Conservation (phyloP, 768 basidiomycete species). For the Collybia mongolica region DNA sequence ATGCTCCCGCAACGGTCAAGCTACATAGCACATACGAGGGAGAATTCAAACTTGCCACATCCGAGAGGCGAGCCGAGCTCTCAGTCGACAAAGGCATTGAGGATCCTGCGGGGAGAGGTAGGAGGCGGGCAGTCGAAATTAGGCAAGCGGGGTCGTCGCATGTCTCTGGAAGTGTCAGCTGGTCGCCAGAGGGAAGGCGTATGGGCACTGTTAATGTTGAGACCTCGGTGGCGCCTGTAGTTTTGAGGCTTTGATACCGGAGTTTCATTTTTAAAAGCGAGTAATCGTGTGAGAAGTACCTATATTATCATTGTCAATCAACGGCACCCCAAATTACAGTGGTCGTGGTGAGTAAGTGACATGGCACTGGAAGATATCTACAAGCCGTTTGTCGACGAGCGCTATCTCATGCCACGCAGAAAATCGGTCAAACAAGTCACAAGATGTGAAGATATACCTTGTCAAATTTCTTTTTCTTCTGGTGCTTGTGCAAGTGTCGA, state of each 20-base stretch:
- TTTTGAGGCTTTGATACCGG: conserved; percentile 3
- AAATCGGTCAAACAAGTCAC: no score
- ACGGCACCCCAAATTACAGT: no score
- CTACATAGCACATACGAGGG: conserved; percentile 19
- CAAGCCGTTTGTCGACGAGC: no score
- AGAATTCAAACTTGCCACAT: conserved; percentile 9
- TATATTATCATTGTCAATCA: no score
- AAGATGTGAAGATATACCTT: no score
- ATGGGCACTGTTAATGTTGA: background rate
- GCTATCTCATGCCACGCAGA: no score
- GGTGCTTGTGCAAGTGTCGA: no score
- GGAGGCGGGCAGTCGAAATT: conserved; percentile 9
- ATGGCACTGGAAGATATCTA: no score
- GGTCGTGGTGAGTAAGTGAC: no score
- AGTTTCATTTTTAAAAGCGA: no score
- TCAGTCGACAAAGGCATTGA: conserved; percentile 1
- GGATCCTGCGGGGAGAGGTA: conserved; percentile 3
- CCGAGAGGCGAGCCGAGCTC: conserved; percentile 5
- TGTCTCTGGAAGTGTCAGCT: conserved; percentile 3
- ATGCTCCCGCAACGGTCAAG: conserved; percentile 8
- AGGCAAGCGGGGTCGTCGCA: conserved; percentile 3
- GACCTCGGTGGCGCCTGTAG: conserved; percentile 9
- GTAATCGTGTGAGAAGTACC: no score
- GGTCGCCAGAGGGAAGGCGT: background rate
- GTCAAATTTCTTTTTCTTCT: no score